Evolutionary conservation across 441 rosid genomes (phyloP), one percentile per base, ranked within the genome.

Genomic region (Euphorbia schlechtendalii): DNA sequence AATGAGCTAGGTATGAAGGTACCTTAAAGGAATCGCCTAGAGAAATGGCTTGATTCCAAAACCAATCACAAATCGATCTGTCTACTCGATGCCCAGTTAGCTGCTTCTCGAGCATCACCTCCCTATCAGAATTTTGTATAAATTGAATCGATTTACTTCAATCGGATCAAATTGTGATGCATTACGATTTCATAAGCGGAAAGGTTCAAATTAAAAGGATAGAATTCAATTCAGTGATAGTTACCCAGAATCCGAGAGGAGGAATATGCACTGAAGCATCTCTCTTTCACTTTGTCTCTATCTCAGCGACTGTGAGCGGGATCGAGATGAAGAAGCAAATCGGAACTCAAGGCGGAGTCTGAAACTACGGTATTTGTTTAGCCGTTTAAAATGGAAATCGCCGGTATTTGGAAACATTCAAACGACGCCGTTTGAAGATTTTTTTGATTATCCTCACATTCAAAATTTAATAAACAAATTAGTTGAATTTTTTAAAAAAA

Each of bases 71-170:
- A 21, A 94, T 91, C 36, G 99, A 87, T 73, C 99, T 83, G 58
- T 94, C 99, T 0, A 94, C 96, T 0, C 96, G 84, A 69, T 94
- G 96, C 65, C 98, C 96, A 5, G 96, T 91, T 49, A 94, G 82
- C 87, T 91, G 98, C 66, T 94, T 94, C 94, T 94, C 98, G 11
- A 91, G 86, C 83, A 94, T 90, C 30, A 91, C 96, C 74, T 86
- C 99, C 55, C 99, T 94, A 82, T 18, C 27, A 61, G 28, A 34
- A 67, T 24, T 51, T 30, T 36, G 18, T 54, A 54, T 52, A 38
- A 45, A 45, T 45, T 6, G 49, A 45, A 45, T 45, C 10, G 12
- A 41, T 41, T 41, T 25, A 22, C 53, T 52, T 45, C 41, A 58
- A 57, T 5, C 64, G 38, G 13, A 51, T 64, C 54, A 64, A 27